Base-by-base conservation (phyloP, 1,139 yeast species). In the Candida smagusa region DNA sequence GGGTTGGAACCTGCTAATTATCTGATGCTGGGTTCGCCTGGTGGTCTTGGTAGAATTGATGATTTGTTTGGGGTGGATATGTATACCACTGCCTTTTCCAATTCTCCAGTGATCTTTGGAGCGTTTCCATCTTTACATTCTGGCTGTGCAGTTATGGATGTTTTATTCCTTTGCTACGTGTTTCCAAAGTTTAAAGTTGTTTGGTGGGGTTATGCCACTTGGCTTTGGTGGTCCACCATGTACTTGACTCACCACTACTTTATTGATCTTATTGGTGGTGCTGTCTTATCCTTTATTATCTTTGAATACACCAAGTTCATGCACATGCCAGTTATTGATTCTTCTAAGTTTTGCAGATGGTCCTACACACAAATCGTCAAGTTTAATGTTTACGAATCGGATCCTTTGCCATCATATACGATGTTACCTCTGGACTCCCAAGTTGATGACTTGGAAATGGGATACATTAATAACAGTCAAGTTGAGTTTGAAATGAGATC, bases 141-240 rank as follows among this genome's bases (percentile, higher is more conserved):
- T 4, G 97, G 95, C 16, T 85, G 90, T 58, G 89, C 97, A 4
- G 84, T 89, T 3, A 86, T 90, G 88, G 96, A 89, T 58, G 96
- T 92, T 5, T 68, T 89, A 46, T 90, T 90, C 59, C 69, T 90
- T 52, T 71, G 83, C 30, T 88, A 88, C 70, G 66, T 88, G 42
- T 89, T 90, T 59, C 97, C 97, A 19, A 72, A 65, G 38, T 70
- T 67, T 42, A 72, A 77, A 9, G 75, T 81, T 4, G 52, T 82
- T 9, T 86, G 90, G 71, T 73, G 84, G 58, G 65, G 69, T 22
- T 90, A 90, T 59, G 95, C 88, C 16, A 66, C 81, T 47, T 88
- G 96, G 95, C 75, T 90, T 51, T 90, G 97, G 97, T 90, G 97
- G 97, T 77, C 94, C 35, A 90, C 97, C 12, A 90, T 90, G 97